These are phyloP conservation scores for Neurospora sp. DNA, from an alignment of 2,329 filamentous ascomycete species.

Conservation along the genomic window DNA sequence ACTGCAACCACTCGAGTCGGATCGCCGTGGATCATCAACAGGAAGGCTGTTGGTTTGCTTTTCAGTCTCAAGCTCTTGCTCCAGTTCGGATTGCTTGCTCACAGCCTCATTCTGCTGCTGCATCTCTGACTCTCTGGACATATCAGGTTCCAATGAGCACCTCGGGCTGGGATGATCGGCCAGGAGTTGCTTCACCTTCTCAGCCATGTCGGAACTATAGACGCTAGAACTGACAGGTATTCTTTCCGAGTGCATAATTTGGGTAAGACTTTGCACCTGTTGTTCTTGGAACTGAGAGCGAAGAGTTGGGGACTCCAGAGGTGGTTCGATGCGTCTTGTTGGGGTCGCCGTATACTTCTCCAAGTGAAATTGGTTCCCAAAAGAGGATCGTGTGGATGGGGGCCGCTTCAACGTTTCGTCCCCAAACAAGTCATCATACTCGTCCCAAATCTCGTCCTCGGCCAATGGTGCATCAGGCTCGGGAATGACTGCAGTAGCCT, in stretches of 20 bases:
- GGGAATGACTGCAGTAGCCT: conserved; percentile 58
- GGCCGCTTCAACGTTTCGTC: conserved; percentile 40
- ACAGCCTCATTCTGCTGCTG: conserved; percentile 22
- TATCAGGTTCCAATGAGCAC: conserved; percentile 33
- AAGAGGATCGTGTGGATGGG: conserved; percentile 35
- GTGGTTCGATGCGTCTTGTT: conserved; percentile 24
- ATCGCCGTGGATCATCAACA: conserved; percentile 27
- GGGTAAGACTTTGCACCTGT: conserved; percentile 22
- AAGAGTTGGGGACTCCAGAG: conserved; percentile 41
- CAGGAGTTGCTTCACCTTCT: conserved; percentile 41
- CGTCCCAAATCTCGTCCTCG: conserved; percentile 89
- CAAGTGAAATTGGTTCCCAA: conserved; percentile 44
- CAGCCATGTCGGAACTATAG: conserved; percentile 45
- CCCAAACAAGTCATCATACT: conserved; percentile 82
- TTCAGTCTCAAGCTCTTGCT: conserved; percentile 4
- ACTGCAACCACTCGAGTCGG: conserved; percentile 36
- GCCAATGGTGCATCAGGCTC: conserved; percentile 49
- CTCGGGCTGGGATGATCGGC: conserved; percentile 30
- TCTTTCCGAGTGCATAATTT: conserved; percentile 22
- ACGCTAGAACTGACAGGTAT: conserved; percentile 37
- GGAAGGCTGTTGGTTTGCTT: conserved; percentile 8
- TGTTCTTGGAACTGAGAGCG: conserved; percentile 14
- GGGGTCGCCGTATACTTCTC: conserved; percentile 36
- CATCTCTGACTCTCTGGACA: conserved; percentile 30
- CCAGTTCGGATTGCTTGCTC: conserved; percentile 14